Percentiles rank a stretch among this genome's conserved stretches.
phyloP scores from a whole-genome alignment of 225 moss, liverwort and hornwort genomes.

The Bryoerythrophyllum caledonicum region DNA sequence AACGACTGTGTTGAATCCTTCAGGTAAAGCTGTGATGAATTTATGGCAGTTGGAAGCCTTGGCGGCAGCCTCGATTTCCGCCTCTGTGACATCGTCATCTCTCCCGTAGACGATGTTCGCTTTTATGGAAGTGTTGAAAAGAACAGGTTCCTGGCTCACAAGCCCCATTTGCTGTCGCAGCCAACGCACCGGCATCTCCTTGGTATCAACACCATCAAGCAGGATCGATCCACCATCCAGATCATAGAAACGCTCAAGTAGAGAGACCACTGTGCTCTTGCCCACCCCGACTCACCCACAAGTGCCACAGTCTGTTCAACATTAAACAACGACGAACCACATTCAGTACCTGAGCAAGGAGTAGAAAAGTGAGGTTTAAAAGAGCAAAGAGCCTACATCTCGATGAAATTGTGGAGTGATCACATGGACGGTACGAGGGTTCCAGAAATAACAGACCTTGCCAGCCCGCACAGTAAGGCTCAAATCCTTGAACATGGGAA shows the following conservation, averaged over 20 bases:
- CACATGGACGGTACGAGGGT: background rate
- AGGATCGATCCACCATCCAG: conserved; percentile 52
- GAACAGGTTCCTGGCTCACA: conserved; percentile 82
- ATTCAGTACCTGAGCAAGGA: conserved; percentile 16
- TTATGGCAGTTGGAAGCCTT: conserved; percentile 71
- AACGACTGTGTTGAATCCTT: conserved; percentile 71
- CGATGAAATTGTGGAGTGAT: background rate
- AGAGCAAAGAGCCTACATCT: background rate
- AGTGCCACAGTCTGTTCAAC: conserved; percentile 52
- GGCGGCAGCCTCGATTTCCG: conserved; percentile 70
- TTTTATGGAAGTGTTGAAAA: conserved; percentile 71
- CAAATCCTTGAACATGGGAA: conserved; percentile 63
- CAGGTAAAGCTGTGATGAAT: conserved; percentile 63
- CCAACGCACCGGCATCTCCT: conserved; percentile 70
- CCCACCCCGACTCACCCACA: conserved; percentile 61
- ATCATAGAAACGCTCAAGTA: conserved; percentile 64
- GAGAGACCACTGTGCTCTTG: conserved; percentile 61
- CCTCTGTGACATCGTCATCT: conserved; percentile 48
- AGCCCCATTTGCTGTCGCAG: conserved; percentile 80
- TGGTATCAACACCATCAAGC: conserved; percentile 53
- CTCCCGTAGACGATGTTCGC: conserved; percentile 77
- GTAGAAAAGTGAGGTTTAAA: background rate
- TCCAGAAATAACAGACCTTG: conserved; percentile 42
- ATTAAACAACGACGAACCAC: background rate
- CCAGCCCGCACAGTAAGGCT: conserved; percentile 53